Base-by-base conservation (phyloP, 106 monocot genomes). In the Triglochin maritima region DNA sequence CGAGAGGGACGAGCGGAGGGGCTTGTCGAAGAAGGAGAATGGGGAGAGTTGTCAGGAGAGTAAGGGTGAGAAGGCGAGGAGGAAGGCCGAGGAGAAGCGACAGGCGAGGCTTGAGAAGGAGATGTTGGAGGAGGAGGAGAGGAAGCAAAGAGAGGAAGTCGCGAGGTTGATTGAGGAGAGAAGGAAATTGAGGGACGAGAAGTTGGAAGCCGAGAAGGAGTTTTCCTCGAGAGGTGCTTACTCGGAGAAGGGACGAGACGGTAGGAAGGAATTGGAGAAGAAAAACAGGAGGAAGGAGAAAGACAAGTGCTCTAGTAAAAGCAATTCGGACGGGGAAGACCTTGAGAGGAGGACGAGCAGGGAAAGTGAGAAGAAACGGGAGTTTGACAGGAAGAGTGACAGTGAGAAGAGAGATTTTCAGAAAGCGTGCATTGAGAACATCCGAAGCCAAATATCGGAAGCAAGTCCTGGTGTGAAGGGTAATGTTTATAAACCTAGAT, bases 41-140 rank as follows among this genome's bases (percentile, higher is more conserved):
- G 82, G 63, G 4, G 74, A 49, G 42, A 79, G 74, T 66, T 82
- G 65, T 29, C 84, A 75, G 61, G 87, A 87, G 76, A 95, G 79
- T 56, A 82, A 71, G 51, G 65, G 72, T 7, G 95, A 95, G 67
- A 95, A 87, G 65, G 81, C 90, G 4, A 90, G 76, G 58, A 85
- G 95, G 71, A 95, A 90, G 63, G 90, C 95, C 7, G 90, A 95
- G 72, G 95, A 95, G 73, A 95, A 83, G 78, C 79, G 87, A 59
- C 82, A 77, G 72, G 95, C 95, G 4, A 83, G 83, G 57, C 62
- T 90, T 66, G 95, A 95, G 68, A 95, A 79, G 72, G 87, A 90
- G 65, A 87, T 90, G 85, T 59, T 95, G 15, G 95, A 95, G 68
- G 90, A 87, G 67, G 95, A 95, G 59, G 95, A 95, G 72, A 85